Conservation (phyloP, 2,329 filamentous ascomycete species). For the Neonectria ditissima region DNA sequence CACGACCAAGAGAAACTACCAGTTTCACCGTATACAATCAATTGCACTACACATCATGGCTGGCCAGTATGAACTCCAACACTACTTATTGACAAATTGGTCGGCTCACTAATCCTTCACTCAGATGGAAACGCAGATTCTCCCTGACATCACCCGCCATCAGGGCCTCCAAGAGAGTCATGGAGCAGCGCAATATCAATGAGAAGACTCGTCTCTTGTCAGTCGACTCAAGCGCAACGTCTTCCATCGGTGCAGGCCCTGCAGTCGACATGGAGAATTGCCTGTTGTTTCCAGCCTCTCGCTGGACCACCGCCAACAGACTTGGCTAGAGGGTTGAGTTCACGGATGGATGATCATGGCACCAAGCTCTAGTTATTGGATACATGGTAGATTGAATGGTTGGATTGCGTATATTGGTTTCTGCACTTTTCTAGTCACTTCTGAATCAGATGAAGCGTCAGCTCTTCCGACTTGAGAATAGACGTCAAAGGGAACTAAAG, state of each 20-base stretch:
- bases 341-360: neutral
- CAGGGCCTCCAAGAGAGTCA: slow-evolving; percentile 13
- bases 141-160: slow-evolving; percentile 11
- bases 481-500: too few relatives aligned
- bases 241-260: neutral
- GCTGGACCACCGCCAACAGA: slow-evolving; percentile 23
- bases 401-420: neutral
- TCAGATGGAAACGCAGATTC: slow-evolving; percentile 22
- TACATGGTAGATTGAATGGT: neutral
- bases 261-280: slow-evolving; percentile 10
- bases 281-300: neutral
- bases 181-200: slow-evolving; percentile 4
- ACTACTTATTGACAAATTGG: neutral
- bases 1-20: neutral
- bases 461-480: too few relatives aligned
- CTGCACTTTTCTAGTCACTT: too few relatives aligned
- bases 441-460: too few relatives aligned
- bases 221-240: slow-evolving; percentile 8
- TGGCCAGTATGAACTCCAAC: neutral
- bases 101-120: neutral
- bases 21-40: neutral
- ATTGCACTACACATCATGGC: neutral
- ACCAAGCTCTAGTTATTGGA: neutral
- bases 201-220: slow-evolving; percentile 6
- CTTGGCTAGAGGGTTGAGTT: neutral